These are phyloP conservation scores for Lyophyllum atratum DNA, from an alignment of 768 basidiomycete species.

Conservation along the genomic window DNA sequence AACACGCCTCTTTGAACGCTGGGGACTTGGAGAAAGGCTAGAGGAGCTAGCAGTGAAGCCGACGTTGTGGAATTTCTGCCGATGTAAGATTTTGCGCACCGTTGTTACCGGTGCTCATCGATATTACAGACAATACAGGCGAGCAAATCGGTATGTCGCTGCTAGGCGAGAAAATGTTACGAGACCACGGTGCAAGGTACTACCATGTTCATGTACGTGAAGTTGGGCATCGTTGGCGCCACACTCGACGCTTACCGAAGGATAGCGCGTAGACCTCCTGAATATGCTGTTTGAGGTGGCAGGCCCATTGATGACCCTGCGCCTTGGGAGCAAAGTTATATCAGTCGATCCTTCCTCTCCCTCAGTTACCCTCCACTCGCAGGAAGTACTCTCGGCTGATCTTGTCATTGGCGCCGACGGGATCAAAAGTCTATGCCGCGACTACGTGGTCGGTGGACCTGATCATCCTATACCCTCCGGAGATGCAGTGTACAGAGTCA, in stretches of 20 bases:
- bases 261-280: constrained; percentile 51
- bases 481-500: neutral
- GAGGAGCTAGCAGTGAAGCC: neutral
- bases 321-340: constrained; percentile 35
- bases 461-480: neutral
- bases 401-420: neutral
- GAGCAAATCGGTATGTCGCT: constrained; percentile 26
- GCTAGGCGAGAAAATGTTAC: constrained; percentile 25
- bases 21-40: neutral
- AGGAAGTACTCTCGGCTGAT: neutral
- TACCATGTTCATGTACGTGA: constrained; percentile 33
- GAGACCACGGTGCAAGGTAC: constrained; percentile 29
- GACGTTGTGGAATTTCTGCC: neutral
- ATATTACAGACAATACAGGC: constrained; percentile 17
- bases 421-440: neutral
- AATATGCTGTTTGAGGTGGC: constrained; percentile 36
- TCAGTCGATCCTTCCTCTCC: constrained; percentile 25
- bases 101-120: neutral
- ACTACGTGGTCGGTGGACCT: neutral
- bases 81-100: neutral
- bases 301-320: constrained; percentile 34
- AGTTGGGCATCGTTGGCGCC: no score
- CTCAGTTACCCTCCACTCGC: neutral
- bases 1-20: neutral
- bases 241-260: constrained; percentile 16